Conservation (phyloP, 2,329 filamentous ascomycete species). For the Aschersonia sp. region DNA sequence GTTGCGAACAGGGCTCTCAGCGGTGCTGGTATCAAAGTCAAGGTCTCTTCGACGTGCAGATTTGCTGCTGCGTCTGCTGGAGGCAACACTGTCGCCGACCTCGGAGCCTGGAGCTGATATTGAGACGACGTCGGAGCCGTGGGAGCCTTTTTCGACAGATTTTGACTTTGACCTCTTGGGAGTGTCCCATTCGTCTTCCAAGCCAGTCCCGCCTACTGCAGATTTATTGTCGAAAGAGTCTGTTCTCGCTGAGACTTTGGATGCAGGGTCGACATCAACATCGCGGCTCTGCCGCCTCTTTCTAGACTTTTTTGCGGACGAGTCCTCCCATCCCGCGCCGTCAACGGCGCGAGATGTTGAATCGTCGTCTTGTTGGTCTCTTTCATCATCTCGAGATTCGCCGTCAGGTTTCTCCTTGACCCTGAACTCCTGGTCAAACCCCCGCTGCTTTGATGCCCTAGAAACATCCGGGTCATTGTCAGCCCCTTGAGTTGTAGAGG, state of each 20-base stretch:
- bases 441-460: constrained; percentile 21
- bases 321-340: constrained; percentile 12
- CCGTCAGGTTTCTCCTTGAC: constrained; percentile 5
- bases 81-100: constrained; percentile 15
- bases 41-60: constrained; percentile 20
- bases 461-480: constrained; percentile 13
- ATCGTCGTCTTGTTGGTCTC: background rate
- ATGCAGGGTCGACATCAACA: constrained; percentile 10
- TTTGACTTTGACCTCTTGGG: constrained; percentile 18
- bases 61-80: constrained; percentile 24
- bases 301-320: constrained; percentile 8
- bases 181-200: constrained; percentile 21
- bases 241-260: constrained; percentile 13
- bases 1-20: constrained; percentile 23
- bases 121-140: constrained; percentile 15
- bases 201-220: constrained; percentile 2
- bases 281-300: constrained; percentile 17
- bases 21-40: constrained; percentile 17
- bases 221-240: constrained; percentile 15
- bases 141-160: constrained; percentile 17
- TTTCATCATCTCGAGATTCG: constrained; percentile 1
- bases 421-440: constrained; percentile 24
- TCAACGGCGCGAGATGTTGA: constrained; percentile 5
- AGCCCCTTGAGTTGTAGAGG: constrained; percentile 4
- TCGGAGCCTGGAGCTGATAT: constrained; percentile 21